phyloP scores from a whole-genome alignment of 768 basidiomycete species.

The Mycena rosella region DNA sequence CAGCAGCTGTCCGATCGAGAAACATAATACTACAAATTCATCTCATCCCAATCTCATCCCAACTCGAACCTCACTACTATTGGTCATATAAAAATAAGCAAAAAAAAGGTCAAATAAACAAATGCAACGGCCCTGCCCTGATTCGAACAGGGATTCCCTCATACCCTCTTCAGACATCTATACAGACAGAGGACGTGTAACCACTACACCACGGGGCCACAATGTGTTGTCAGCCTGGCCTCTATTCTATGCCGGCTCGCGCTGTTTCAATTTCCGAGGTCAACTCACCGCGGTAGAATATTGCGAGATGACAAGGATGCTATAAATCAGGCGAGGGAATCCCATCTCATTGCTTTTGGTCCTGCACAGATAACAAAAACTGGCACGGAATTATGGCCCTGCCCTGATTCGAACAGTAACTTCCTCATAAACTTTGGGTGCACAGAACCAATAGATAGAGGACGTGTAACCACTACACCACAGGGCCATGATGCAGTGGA shows the following conservation, averaged over 20 bases:
- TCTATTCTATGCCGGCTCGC: no score
- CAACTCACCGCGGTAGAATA: no score
- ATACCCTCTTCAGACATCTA: not conserved
- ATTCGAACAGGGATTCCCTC: slow-evolving; percentile 16
- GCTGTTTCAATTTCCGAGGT: no score
- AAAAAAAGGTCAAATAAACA: not conserved
- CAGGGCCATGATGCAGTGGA: no score
- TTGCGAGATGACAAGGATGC: no score
- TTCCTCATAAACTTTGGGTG: slow-evolving; percentile 1
- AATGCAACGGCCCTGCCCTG: not conserved
- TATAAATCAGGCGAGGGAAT: no score
- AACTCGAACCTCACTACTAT: no score
- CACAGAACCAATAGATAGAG: not conserved
- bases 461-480: slow-evolving; percentile 11
- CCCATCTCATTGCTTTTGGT: no score
- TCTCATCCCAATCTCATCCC: no score
- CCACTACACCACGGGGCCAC: slow-evolving; percentile 7
- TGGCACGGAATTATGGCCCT: not conserved
- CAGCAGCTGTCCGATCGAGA: no score
- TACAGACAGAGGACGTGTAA: not conserved
- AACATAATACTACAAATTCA: no score
- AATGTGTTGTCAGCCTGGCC: not conserved
- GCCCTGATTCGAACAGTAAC: slow-evolving; percentile 11
- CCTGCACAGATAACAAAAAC: not conserved
- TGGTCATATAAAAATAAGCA: not conserved